Conservation (phyloP, 768 basidiomycete genomes). For the Dacryopinax spathularia region DNA sequence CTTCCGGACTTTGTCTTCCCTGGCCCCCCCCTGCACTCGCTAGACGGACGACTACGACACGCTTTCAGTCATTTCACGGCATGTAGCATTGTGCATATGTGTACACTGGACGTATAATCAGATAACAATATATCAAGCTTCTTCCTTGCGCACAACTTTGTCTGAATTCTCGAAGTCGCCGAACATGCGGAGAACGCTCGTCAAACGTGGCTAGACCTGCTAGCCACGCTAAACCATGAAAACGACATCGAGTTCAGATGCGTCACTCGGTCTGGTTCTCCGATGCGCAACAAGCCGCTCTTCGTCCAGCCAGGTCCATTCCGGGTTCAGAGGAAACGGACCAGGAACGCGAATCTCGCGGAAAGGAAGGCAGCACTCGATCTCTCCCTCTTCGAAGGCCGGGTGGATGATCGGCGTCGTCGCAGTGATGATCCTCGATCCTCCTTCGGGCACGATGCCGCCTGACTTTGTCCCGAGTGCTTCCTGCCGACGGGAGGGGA, state of each 20-base stretch:
- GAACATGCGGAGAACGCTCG: no score
- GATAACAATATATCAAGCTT: no score
- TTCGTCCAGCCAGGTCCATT: neutral
- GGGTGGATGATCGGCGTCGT: slow-evolving; percentile 1
- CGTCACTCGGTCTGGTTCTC: neutral
- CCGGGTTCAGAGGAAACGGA: neutral
- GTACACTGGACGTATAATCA: no score
- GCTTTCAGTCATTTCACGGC: no score
- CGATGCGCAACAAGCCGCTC: neutral
- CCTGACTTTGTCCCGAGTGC: neutral
- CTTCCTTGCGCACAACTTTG: no score
- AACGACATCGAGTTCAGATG: neutral
- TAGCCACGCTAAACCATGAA: neutral
- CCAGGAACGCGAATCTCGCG: neutral
- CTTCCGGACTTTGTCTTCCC: neutral
- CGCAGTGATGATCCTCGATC: neutral
- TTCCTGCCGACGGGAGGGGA: neutral
- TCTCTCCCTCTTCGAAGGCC: neutral
- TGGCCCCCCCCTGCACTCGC: no score
- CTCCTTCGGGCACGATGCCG: neutral
- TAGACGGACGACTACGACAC: no score
- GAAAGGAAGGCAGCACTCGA: neutral
- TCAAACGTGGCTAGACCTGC: no score
- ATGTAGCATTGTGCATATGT: no score
- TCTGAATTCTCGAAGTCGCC: no score